Percentiles rank a stretch among this genome's conserved stretches.
Conservation (phyloP, 768 basidiomycete genomes). For the Fomitopsis serialis region DNA sequence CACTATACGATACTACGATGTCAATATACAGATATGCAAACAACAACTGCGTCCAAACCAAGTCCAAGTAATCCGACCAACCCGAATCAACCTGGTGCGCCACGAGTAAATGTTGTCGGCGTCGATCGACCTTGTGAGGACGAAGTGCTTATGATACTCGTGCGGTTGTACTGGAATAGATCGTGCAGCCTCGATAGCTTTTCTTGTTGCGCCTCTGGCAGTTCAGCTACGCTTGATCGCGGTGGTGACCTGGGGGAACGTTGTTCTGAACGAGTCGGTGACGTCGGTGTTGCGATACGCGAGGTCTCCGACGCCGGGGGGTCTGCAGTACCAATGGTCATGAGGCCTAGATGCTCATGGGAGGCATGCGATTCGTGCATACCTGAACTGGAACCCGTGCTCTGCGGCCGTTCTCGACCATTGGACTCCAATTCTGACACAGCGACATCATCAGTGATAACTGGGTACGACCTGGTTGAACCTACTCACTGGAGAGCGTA, state of each 20-base stretch:
- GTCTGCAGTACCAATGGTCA: not conserved
- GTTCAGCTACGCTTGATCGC: constrained; percentile 24
- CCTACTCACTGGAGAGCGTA: constrained; percentile 67
- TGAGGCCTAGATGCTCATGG: not conserved
- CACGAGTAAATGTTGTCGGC: constrained; percentile 6
- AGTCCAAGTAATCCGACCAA: not conserved
- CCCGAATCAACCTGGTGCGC: not conserved
- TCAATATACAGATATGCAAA: constrained; percentile 1
- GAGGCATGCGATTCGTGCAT: not conserved
- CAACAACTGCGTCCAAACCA: not conserved
- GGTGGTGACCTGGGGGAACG: constrained; percentile 26
- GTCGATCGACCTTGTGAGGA: constrained; percentile 29
- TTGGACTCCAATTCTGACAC: constrained; percentile 59
- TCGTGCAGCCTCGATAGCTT: constrained; percentile 72
- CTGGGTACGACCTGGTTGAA: not conserved
- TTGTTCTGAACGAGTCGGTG: constrained; percentile 17
- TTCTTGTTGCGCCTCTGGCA: constrained; percentile 41
- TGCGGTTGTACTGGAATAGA: constrained; percentile 71
- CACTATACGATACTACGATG: constrained; percentile 1
- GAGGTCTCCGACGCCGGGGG: not conserved
- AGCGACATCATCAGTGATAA: constrained; percentile 1
- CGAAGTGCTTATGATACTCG: constrained; percentile 50
- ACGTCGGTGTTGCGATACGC: constrained; percentile 10
- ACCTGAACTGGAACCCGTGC: constrained; percentile 16
- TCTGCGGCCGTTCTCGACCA: constrained; percentile 30